Conservation (phyloP, 2,329 filamentous ascomycete species). For the Coniella vitis region DNA sequence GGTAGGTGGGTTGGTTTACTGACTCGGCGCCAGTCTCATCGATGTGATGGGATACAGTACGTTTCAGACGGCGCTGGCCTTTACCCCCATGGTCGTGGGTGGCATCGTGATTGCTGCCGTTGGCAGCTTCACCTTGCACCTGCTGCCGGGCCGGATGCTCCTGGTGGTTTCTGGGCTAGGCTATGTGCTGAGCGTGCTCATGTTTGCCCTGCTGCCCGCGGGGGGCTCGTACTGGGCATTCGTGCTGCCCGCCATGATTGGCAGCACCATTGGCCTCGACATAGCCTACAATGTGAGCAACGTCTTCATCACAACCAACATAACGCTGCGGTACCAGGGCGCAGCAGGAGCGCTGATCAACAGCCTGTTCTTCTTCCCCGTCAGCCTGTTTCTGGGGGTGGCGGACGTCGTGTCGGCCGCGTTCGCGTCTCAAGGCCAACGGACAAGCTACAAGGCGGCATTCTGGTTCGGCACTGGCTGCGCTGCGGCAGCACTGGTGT, state of each 20-base stretch:
- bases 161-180: constrained; percentile 55
- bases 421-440: constrained; percentile 31
- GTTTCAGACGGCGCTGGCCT: constrained; percentile 62
- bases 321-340: constrained; percentile 61
- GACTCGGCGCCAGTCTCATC: constrained; percentile 46
- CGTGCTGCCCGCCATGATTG: constrained; percentile 64
- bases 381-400: constrained; percentile 65
- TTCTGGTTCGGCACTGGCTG: constrained; percentile 61
- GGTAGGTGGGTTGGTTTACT: too few relatives aligned
- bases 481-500: constrained; percentile 40
- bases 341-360: constrained; percentile 67
- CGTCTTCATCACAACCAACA: constrained; percentile 68
- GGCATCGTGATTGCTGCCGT: constrained; percentile 57
- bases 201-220: constrained; percentile 58
- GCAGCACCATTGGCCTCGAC: constrained; percentile 66
- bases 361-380: constrained; percentile 62
- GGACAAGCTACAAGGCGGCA: constrained; percentile 53
- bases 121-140: constrained; percentile 62
- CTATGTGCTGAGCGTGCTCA: constrained; percentile 49
- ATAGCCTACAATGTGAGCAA: constrained; percentile 70
- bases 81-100: constrained; percentile 58
- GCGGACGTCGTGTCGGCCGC: constrained; percentile 52
- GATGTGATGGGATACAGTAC: constrained; percentile 52
- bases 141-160: constrained; percentile 55
- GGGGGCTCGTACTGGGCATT: constrained; percentile 65